These are phyloP conservation scores for Hamigera avellanea DNA, from an alignment of 495 filamentous ascomycete genomes.

Conservation along the genomic window DNA sequence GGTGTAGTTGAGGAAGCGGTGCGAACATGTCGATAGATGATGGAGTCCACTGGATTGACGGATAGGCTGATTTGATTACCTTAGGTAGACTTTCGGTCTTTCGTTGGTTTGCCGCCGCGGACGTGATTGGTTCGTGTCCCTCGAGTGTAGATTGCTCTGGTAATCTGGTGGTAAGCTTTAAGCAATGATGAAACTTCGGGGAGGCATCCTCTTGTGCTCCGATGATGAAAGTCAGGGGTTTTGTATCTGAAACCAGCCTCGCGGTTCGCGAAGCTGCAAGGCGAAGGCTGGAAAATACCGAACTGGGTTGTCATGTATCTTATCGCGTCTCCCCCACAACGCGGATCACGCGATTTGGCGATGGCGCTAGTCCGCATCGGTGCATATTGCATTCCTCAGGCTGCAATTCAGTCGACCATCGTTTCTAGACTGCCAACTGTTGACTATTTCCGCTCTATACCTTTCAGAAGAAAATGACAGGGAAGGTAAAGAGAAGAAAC, in stretches of 20 bases:
- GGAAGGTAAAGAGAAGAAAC: too few species aligned
- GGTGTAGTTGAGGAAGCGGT: slow-evolving; percentile 7
- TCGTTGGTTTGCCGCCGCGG: too few species aligned
- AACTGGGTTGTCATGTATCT: background rate
- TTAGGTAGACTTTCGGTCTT: too few species aligned
- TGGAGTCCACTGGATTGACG: too few species aligned
- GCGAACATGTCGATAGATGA: slow-evolving; percentile 14
- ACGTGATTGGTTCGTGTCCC: too few species aligned
- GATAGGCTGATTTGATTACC: slow-evolving; percentile 1
- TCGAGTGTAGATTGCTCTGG: too few species aligned
- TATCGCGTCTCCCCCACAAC: slow-evolving; percentile 4
- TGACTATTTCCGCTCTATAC: background rate
- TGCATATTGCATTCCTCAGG: slow-evolving; percentile 16
- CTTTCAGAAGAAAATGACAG: too few species aligned
- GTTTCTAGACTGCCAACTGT: background rate
- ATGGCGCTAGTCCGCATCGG: slow-evolving; percentile 4
- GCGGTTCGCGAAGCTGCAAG: background rate
- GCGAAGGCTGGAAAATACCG: background rate
- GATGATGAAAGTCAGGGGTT: background rate
- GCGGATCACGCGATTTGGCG: slow-evolving; percentile 5
- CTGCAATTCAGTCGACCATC: slow-evolving; percentile 1
- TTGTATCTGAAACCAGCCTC: background rate
- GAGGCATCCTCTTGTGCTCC: too few species aligned
- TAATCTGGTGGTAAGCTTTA: too few species aligned
- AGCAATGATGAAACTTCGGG: too few species aligned